Base-by-base conservation (phyloP, 768 basidiomycete species). In the Mycena kentingensis region DNA sequence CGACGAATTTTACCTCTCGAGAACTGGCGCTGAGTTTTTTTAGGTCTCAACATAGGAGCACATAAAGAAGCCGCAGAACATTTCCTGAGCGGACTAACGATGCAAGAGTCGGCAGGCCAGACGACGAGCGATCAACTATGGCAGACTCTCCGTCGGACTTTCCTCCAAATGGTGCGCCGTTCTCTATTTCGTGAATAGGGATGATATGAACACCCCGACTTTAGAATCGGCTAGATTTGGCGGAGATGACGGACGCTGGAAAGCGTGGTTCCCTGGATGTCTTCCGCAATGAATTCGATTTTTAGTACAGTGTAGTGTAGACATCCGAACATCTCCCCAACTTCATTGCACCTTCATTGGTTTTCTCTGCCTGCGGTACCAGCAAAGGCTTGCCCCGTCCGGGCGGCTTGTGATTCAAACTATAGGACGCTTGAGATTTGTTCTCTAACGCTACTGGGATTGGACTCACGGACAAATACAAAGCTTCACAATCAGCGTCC, bases 21-120 rank as follows among this genome's bases (percentile, higher is more conserved):
- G 43, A 57, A n/a, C 21, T 53, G 35, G 22, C 13, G 49, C 31
- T 49, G 48, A 41, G 56, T 26, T 43, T 19, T 43, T 55, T 5
- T 52, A 97, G 93, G 96, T 65, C 71, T 99, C 55, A 99, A 99
- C 67, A 96, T 98, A 46, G 95, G 94, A 8, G 93, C 93, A 8
- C 81, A 90, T 69, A 87, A 90, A 65, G 97, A 99, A 73, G 95
- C 97, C 1, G 92, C 93, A 4, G 97, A 99, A 61, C 97, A 99
- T 70, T 90, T 97, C 65, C 74, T 97, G 46, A 87, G 88, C 55
- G 94, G 92, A 0, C 72, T 97, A 32, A 80, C 79, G 12, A 75
- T 94, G 64, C 93, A 96, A 61, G 85, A 89, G 61, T 71, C 82
- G 8, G 80, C 80, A 1, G 82, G 74, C 52, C 84, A 77, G 51